These are phyloP conservation scores for Cyberlindnera meyerae DNA, from an alignment of 805 yeast genomes.

Conservation along the genomic window DNA sequence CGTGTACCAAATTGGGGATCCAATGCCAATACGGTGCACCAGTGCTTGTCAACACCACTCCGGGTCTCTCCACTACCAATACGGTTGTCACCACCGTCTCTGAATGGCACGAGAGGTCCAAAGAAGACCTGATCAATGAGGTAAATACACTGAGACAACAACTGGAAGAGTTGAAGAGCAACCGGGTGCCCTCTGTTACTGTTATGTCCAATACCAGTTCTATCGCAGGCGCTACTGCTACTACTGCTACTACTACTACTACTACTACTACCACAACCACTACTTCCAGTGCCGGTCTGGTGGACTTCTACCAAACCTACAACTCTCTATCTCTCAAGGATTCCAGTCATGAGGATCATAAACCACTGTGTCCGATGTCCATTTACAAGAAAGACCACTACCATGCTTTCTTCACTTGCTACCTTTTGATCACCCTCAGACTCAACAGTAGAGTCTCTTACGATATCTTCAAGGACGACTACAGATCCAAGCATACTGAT, in stretches of 20 bases:
- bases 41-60: slow-evolving; percentile 6
- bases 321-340: slow-evolving; percentile 14
- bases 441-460: slow-evolving; percentile 5
- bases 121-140: slow-evolving; percentile 3
- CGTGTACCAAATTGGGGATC: slow-evolving; percentile 23
- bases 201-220: too few species aligned
- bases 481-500: slow-evolving; percentile 13
- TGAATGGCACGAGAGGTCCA: slow-evolving; percentile 1
- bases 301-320: slow-evolving; percentile 16
- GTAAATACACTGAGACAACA: slow-evolving; percentile 1
- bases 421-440: slow-evolving; percentile 10
- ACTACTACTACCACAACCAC: too few species aligned
- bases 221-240: too few species aligned
- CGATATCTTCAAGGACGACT: slow-evolving; percentile 8
- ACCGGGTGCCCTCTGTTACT: not conserved
- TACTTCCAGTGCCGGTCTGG: too few species aligned
- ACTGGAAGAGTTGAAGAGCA: not conserved
- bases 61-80: too few species aligned
- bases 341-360: slow-evolving; percentile 21
- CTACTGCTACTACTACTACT: too few species aligned
- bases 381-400: slow-evolving; percentile 19
- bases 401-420: slow-evolving; percentile 14
- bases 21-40: slow-evolving; percentile 12
- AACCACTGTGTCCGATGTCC: slow-evolving; percentile 17
- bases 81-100: slow-evolving; percentile 1